Percentiles rank a stretch among this genome's conserved stretches.
phyloP scores from a whole-genome alignment of 1,284 basidiomycete genomes.

The Meira miltonrushii region DNA sequence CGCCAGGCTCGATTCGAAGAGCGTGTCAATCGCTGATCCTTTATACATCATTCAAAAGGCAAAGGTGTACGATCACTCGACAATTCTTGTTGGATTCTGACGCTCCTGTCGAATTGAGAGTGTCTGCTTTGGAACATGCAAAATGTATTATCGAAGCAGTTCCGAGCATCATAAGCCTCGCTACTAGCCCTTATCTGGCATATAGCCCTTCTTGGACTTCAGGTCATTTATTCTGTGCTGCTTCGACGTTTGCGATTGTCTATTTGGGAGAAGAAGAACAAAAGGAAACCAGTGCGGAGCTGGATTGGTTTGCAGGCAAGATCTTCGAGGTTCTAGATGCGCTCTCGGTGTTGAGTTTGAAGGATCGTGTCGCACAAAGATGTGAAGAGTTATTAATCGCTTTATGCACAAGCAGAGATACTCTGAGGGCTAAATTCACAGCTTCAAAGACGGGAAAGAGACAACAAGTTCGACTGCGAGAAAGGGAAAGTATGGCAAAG shows the following conservation, averaged over 20 bases:
- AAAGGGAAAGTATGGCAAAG: too few species aligned
- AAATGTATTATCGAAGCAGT: conserved; percentile 4
- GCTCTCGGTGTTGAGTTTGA: neutral
- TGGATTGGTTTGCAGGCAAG: conserved; percentile 11
- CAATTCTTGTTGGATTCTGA: conserved; percentile 7
- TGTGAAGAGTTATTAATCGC: conserved; percentile 4
- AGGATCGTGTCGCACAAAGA: conserved; percentile 7
- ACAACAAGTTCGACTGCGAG: too few species aligned
- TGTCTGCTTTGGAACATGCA: conserved; percentile 6
- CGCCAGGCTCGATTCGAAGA: neutral
- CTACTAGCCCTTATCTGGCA: conserved; percentile 2
- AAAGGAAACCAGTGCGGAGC: neutral
- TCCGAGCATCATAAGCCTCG: neutral
- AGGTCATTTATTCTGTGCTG: conserved; percentile 3
- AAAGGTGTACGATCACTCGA: conserved; percentile 3
- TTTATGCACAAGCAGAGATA: conserved; percentile 6
- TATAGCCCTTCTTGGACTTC: neutral
- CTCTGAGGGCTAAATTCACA: neutral
- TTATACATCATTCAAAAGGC: neutral
- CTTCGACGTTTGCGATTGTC: conserved; percentile 7
- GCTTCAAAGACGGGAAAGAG: neutral
- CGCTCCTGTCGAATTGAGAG: conserved; percentile 6
- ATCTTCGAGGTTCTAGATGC: conserved; percentile 10
- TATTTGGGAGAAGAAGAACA: conserved; percentile 4
- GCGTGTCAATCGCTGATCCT: neutral